phyloP scores from a whole-genome alignment of 2,329 filamentous ascomycete genomes.

The Tolypocladium inflatum region DNA sequence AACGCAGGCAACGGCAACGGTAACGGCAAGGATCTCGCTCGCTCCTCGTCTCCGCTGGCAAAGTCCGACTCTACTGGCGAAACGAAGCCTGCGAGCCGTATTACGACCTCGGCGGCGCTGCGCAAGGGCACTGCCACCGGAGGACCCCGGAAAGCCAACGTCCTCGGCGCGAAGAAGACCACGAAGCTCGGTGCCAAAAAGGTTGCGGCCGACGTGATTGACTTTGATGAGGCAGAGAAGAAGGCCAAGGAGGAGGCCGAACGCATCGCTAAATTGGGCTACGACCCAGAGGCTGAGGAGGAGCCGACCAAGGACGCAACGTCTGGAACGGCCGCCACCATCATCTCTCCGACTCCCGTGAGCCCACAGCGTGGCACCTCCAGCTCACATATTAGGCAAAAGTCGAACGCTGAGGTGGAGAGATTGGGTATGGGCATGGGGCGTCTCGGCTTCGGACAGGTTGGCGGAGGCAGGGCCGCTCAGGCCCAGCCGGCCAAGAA shows the following conservation, averaged over 20 bases:
- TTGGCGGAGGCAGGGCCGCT: constrained; percentile 54
- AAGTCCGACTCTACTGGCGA: constrained; percentile 47
- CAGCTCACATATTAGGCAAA: constrained; percentile 46
- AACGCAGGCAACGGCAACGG: constrained; percentile 53
- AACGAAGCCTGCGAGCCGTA: constrained; percentile 55
- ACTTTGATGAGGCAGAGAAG: constrained; percentile 95
- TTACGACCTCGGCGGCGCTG: constrained; percentile 71
- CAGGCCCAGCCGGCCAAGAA: constrained; percentile 49
- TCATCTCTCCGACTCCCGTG: constrained; percentile 66
- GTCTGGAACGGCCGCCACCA: constrained; percentile 48
- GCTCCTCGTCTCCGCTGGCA: constrained; percentile 74
- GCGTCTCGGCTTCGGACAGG: constrained; percentile 80
- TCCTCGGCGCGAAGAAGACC: constrained; percentile 77
- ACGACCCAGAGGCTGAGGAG: constrained; percentile 83
- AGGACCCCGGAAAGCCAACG: constrained; percentile 69
- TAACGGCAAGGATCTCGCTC: constrained; percentile 61
- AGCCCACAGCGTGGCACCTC: constrained; percentile 53
- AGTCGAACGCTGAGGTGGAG: constrained; percentile 72
- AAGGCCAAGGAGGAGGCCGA: constrained; percentile 97
- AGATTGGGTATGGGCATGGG: constrained; percentile 81
- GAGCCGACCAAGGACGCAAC: constrained; percentile 36
- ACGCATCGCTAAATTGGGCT: constrained; percentile 88
- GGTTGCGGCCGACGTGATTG: constrained; percentile 67
- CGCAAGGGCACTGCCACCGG: constrained; percentile 60
- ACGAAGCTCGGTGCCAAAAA: constrained; percentile 92